Evolutionary conservation across 2,329 filamentous ascomycete species (phyloP).

Genomic region (Talaromyces sp.): DNA sequence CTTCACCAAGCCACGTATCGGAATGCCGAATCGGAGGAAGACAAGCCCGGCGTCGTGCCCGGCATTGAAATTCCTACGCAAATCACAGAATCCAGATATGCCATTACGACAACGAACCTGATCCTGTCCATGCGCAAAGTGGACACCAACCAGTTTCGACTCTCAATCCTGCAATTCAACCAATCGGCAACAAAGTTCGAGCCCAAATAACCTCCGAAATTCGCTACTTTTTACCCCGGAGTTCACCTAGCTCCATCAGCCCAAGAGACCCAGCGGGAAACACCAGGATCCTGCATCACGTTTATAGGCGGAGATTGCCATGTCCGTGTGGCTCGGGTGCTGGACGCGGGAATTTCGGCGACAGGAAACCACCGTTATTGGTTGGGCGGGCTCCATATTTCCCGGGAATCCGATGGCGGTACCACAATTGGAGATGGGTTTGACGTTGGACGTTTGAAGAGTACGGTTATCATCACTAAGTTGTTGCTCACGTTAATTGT

Average conservation of each 20-base stretch:
- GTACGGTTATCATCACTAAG: neutral
- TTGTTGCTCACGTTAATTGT: neutral
- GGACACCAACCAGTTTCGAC: neutral
- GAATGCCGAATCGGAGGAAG: conserved; percentile 26
- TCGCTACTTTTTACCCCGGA: conserved; percentile 26
- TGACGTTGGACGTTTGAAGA: neutral
- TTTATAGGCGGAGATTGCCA: conserved; percentile 4
- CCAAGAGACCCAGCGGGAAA: neutral
- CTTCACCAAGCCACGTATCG: conserved; percentile 9
- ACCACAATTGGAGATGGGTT: conserved; percentile 4
- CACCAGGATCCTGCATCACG: conserved; percentile 10
- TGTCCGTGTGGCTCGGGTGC: conserved; percentile 15
- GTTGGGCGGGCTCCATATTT: conserved; percentile 4
- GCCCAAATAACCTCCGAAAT: conserved; percentile 20
- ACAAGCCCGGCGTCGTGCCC: conserved; percentile 12
- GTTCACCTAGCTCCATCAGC: conserved; percentile 12
- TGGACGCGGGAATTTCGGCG: conserved; percentile 23
- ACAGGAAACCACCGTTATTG: conserved; percentile 14
- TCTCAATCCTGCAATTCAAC: neutral
- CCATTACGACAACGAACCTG: conserved; percentile 8
- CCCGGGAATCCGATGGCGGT: conserved; percentile 21
- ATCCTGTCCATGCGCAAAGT: conserved; percentile 5
- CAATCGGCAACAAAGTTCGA: conserved; percentile 7
- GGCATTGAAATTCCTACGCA: conserved; percentile 16
- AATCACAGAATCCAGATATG: conserved; percentile 15